These are phyloP conservation scores for Ustilago xerochloae DNA, from an alignment of 1,284 basidiomycete genomes.

Conservation along the genomic window DNA sequence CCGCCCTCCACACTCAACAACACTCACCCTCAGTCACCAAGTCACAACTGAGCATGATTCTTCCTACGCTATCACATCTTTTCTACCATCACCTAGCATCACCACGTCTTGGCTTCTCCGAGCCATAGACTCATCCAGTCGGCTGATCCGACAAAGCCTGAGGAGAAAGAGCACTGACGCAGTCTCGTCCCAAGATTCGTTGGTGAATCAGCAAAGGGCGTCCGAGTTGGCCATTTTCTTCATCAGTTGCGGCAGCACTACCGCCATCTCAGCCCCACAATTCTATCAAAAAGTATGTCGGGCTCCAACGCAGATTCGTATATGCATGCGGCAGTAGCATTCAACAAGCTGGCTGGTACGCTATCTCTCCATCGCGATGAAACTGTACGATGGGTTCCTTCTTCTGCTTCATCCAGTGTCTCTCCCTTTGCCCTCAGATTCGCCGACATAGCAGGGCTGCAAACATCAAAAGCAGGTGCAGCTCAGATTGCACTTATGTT, in stretches of 20 bases:
- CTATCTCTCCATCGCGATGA: conserved; percentile 36
- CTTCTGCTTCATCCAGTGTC: conserved; percentile 41
- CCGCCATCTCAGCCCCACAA: too few species aligned
- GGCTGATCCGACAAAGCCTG: neutral
- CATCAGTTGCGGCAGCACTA: neutral
- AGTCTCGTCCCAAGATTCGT: too few species aligned
- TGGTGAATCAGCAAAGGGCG: too few species aligned
- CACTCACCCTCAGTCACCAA: neutral
- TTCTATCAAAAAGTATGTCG: too few species aligned
- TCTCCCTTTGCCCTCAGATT: conserved; percentile 36
- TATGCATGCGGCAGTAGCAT: conserved; percentile 52
- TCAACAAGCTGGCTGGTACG: conserved; percentile 55
- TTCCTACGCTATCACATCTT: neutral
- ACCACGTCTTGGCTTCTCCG: neutral
- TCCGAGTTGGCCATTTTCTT: too few species aligned
- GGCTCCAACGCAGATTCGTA: conserved; percentile 11
- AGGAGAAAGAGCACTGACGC: too few species aligned
- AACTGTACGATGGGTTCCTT: conserved; percentile 48
- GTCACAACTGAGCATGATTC: neutral
- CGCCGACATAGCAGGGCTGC: conserved; percentile 48
- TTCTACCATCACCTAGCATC: neutral
- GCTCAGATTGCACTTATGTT: conserved; percentile 58
- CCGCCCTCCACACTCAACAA: conserved; percentile 9
- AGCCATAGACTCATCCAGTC: neutral
- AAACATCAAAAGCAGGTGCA: conserved; percentile 56